Percentiles rank a stretch among this genome's conserved stretches.
phyloP scores from a whole-genome alignment of 305 asterid genomes.

The Rubia tinctorum region DNA sequence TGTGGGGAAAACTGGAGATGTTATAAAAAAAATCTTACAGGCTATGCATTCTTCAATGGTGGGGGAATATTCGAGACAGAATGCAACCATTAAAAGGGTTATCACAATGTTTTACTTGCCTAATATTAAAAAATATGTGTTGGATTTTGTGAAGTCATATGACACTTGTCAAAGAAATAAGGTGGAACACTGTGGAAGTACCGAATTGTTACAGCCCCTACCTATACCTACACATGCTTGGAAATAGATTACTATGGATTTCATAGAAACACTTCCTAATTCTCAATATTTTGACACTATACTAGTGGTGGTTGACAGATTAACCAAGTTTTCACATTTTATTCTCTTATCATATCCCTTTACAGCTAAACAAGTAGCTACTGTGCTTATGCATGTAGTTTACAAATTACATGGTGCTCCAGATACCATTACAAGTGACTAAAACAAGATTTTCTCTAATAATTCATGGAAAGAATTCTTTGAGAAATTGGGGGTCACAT shows the following conservation, averaged over 20 bases:
- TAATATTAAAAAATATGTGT: neutral
- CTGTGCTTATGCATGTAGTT: neutral
- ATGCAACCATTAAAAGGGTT: neutral
- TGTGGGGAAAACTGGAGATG: too few relatives aligned
- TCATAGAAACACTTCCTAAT: neutral
- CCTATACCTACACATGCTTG: neutral
- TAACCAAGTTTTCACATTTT: constrained; percentile 7
- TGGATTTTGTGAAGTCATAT: neutral
- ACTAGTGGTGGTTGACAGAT: constrained; percentile 6
- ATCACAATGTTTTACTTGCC: neutral
- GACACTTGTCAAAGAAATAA: neutral
- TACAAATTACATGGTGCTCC: neutral
- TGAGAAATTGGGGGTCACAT: neutral
- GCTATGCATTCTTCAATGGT: neutral
- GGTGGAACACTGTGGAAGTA: too few relatives aligned
- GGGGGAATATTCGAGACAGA: neutral
- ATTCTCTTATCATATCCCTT: neutral
- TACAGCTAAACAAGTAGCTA: neutral
- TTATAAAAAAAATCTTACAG: neutral
- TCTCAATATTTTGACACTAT: neutral
- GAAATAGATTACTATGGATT: neutral
- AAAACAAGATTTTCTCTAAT: neutral
- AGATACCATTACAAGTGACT: neutral
- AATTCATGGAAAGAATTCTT: neutral
- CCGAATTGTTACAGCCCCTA: neutral